These are phyloP conservation scores for Tulasnella sp. DNA, from an alignment of 768 basidiomycete genomes.

Conservation along the genomic window DNA sequence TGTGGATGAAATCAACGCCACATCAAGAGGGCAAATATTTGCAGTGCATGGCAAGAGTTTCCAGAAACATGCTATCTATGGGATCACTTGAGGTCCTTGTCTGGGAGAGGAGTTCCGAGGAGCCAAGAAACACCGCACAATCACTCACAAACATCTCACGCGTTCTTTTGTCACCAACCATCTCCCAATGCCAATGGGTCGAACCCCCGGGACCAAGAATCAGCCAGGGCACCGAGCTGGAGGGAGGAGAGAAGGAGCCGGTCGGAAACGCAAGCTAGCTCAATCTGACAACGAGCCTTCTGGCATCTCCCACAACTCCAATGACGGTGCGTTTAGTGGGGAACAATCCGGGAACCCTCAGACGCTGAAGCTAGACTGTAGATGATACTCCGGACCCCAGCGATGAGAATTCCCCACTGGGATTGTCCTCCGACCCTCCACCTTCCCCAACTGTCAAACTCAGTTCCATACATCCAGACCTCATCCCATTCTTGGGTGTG, in stretches of 20 bases:
- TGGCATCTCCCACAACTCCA: neutral
- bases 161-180: neutral
- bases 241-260: neutral
- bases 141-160: neutral
- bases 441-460: neutral
- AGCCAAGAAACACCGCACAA: neutral
- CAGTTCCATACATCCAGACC: conserved; percentile 2
- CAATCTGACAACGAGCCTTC: neutral
- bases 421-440: neutral
- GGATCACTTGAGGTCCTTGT: neutral
- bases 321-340: neutral
- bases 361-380: neutral
- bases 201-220: neutral
- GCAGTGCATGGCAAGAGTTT: neutral
- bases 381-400: neutral
- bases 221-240: neutral
- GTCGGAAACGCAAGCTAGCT: neutral
- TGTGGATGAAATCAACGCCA: neutral
- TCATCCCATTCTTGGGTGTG: conserved; percentile 1
- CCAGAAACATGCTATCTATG: neutral
- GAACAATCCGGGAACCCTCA: neutral
- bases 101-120: neutral
- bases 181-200: neutral
- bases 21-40: neutral
- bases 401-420: neutral